Evolutionary conservation across 768 basidiomycete species (phyloP).

Genomic region (Phlegmacium glaucopus): DNA sequence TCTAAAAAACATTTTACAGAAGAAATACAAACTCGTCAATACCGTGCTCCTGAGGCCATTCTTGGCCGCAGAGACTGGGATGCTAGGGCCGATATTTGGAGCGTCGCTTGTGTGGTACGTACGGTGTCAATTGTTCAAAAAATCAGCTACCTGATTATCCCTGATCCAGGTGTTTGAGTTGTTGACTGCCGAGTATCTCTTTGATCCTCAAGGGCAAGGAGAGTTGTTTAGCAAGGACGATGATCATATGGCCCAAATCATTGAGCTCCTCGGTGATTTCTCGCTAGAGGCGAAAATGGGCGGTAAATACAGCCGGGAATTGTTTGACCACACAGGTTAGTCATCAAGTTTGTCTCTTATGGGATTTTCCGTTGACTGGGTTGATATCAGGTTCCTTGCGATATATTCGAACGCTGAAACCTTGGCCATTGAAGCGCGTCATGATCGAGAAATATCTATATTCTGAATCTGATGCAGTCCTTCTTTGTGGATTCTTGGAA

Average conservation of each 20-base stretch:
- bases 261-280: constrained; percentile 86
- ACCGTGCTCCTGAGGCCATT: constrained; percentile 93
- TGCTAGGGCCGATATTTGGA: constrained; percentile 85
- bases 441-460: constrained; percentile 89
- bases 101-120: constrained; percentile 80
- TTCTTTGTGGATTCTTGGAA: constrained; percentile 63
- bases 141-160: neutral
- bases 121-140: neutral
- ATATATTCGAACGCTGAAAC: constrained; percentile 71
- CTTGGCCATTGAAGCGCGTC: constrained; percentile 79
- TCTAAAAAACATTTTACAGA: constrained; percentile 90
- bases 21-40: constrained; percentile 96
- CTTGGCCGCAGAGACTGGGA: constrained; percentile 87
- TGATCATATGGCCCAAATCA: constrained; percentile 94
- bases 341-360: constrained; percentile 12
- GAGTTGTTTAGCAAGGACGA: constrained; percentile 89
- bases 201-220: constrained; percentile 83
- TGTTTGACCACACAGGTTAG: constrained; percentile 74
- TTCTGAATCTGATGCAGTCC: constrained; percentile 50
- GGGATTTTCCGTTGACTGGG: constrained; percentile 1
- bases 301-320: constrained; percentile 79
- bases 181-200: constrained; percentile 87
- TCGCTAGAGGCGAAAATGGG: constrained; percentile 71
- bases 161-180: constrained; percentile 72
- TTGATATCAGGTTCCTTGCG: constrained; percentile 53